Evolutionary conservation across 1,139 yeast genomes (phyloP), one percentile per base, ranked within the genome.

Genomic region (Candida glucosophila): DNA sequence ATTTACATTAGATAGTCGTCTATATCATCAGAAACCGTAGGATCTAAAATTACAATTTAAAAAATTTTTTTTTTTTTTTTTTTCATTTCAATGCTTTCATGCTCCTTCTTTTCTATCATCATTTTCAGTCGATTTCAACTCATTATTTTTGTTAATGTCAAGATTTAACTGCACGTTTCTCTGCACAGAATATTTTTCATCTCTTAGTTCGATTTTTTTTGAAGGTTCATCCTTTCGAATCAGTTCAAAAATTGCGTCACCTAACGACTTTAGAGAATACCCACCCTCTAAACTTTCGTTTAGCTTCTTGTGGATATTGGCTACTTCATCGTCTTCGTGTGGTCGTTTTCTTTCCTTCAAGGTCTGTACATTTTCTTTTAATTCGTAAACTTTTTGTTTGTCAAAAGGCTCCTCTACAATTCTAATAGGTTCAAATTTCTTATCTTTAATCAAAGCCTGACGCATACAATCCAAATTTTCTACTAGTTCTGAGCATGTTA

Each of bases 381-480:
- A 37, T 4, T 34, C 33, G 17, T 52, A 27, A 10, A 32, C 26
- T 3, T 28, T 32, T n/a, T 35, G 24, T 2, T 36, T 43, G 24
- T 44, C 51, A 20, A 33, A 40, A 6, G 29, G 35, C 32, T 49
- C n/a, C 8, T 47, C 52, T 17, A 30, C 43, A 15, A 58, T 40
- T 19, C 47, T 36, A 6, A 45, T 36, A 11, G 44, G 40, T 12
- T 43, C 39, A 12, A 28, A 25, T 4, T 31, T 26, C 3, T 36
- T 37, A 6, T 35, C 26, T 16, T 29, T 30, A 10, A 39, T 33
- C 12, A 48, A 30, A 3, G 40, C 39, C 22, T 40, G 43, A 17
- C 47, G 42, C 41, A 61, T 49, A 40, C 55, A 42, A 28, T 59
- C 64, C 24, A 49, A 39, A 27, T 53, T 56, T 29, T 64, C 69